phyloP scores from a whole-genome alignment of 169 alveolate genomes.

The Cryptosporidium sp. region DNA sequence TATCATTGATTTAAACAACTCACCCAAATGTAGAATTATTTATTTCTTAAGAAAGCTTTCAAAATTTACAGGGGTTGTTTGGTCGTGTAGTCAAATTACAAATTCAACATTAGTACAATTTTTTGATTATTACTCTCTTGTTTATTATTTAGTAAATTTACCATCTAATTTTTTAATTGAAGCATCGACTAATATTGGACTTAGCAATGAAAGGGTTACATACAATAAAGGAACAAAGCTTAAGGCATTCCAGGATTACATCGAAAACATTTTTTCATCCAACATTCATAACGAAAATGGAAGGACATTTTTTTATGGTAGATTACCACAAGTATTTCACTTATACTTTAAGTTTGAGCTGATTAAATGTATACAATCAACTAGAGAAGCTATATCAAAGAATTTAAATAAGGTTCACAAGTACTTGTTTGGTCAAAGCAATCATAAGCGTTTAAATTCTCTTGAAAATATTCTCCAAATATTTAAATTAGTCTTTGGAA shows the following conservation, averaged over 20 bases:
- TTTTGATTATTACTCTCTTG: constrained; percentile 28
- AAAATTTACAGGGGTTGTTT: constrained; percentile 25
- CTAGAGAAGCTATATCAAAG: not conserved
- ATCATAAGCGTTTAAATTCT: not conserved
- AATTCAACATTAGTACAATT: constrained; percentile 46
- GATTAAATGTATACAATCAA: constrained; percentile 3
- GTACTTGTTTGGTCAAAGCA: not conserved
- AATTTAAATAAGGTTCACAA: not conserved
- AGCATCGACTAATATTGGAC: not conserved
- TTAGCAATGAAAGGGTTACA: not conserved
- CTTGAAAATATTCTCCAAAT: not conserved
- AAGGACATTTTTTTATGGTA: not conserved
- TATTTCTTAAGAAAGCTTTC: constrained; percentile 25
- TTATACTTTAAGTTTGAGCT: not conserved
- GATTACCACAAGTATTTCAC: not conserved
- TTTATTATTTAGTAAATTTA: constrained; percentile 28
- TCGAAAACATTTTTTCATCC: constrained; percentile 1
- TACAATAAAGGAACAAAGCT: not conserved
- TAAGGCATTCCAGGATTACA: constrained; percentile 24
- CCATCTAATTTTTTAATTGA: constrained; percentile 19
- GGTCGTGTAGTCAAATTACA: constrained; percentile 24
- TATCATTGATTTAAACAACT: constrained; percentile 2
- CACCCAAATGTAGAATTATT: constrained; percentile 1
- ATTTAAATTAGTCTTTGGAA: constrained; percentile 32
- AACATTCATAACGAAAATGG: not conserved